Base-by-base conservation (phyloP, 805 yeast species). In the Metschnikowia cerradonensis region DNA sequence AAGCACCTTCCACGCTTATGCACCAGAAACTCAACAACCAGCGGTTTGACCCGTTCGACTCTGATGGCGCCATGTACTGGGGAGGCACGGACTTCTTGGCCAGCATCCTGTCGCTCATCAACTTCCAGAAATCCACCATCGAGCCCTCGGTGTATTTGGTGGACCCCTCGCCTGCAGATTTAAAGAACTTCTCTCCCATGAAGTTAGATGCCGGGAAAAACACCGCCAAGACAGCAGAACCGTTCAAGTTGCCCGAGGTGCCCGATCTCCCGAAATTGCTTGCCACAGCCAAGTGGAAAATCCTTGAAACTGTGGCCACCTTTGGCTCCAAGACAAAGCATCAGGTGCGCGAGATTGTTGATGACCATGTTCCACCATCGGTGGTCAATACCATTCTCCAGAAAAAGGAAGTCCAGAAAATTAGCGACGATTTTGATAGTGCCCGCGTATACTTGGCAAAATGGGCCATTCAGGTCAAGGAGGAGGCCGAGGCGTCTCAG, bases 401-500 rank as follows among this genome's bases (percentile, higher is more conserved):
- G 50, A 83, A 84, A 55, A 94, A 96, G 0, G 96, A 89, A 60
- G 96, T 92, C 11, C 79, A 77, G 59, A 81, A 78, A 50, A 80
- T 92, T 23, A 88, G 94, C 52, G 88, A 89, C 55, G 98, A 92
- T 55, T 94, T 91, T 64, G 98, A 91, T 62, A 83, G 92, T 47
- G 98, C 98, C 0, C 79, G 91, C 48, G 86, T 90, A 3, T 92
- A 90, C 65, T 73, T 92, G 52, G 98, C 98, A 4, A 91, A 90
- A 70, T 94, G 98, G 98, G 97, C 98, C 0, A 78, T 89, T 59
- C 89, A 89, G 30, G 94, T 94, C 8, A 94, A 92, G 59, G 91
- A 90, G 60, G 96, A 92, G 65, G 94, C 96, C 1, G 90, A 73
- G 52, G 66, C 83, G 57, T 79, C 81, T 47, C 75, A 80, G 53